These are phyloP conservation scores for Aspergillus sp. DNA, from an alignment of 2,329 filamentous ascomycete genomes.

Conservation along the genomic window DNA sequence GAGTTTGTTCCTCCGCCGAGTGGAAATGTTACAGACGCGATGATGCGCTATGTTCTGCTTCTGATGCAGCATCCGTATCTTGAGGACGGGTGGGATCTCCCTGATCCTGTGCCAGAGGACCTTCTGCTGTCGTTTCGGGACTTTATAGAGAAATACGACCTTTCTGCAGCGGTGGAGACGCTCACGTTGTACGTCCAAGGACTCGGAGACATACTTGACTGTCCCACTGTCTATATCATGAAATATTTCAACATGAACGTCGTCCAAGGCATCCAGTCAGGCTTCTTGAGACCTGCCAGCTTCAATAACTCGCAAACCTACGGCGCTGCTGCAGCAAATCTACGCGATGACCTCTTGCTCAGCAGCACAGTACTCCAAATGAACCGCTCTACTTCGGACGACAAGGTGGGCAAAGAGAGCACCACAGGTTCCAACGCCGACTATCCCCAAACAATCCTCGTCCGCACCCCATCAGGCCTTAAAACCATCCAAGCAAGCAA, in stretches of 20 bases:
- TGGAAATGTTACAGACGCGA: slow-evolving; percentile 10
- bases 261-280: slow-evolving; percentile 32
- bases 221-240: slow-evolving; percentile 24
- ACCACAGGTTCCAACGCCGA: background rate
- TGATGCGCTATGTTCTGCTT: slow-evolving; percentile 16
- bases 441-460: slow-evolving; percentile 24
- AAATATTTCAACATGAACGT: slow-evolving; percentile 30
- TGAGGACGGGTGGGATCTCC: slow-evolving; percentile 23
- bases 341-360: slow-evolving; percentile 37
- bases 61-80: slow-evolving; percentile 27
- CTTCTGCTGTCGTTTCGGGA: slow-evolving; percentile 29
- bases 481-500: slow-evolving; percentile 35
- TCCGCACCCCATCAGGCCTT: slow-evolving; percentile 24
- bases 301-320: slow-evolving; percentile 44
- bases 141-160: slow-evolving; percentile 27
- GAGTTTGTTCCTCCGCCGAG: slow-evolving; percentile 13
- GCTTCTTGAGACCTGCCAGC: slow-evolving; percentile 32
- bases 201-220: slow-evolving; percentile 20
- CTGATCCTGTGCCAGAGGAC: slow-evolving; percentile 30
- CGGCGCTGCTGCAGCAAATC: slow-evolving; percentile 30
- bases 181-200: slow-evolving; percentile 22
- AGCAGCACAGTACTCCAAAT: slow-evolving; percentile 35
- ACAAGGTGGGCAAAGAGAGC: no score
- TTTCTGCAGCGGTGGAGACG: slow-evolving; percentile 19
- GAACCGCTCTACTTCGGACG: slow-evolving; percentile 23